Base-by-base conservation (phyloP, 2,329 filamentous ascomycete species). In the Phialocephala sp. region DNA sequence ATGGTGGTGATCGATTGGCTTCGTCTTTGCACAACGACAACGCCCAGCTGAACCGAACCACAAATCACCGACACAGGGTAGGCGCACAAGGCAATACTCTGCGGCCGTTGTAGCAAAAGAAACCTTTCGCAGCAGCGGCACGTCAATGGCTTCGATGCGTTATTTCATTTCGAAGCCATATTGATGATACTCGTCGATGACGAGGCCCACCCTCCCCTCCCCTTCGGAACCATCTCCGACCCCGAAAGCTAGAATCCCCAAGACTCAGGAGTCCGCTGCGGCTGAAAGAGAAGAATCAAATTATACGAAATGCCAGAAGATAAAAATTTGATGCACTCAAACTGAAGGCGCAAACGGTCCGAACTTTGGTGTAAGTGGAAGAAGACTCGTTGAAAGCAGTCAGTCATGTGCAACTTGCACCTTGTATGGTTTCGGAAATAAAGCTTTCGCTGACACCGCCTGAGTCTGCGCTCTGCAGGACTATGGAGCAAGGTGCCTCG, bases 401-500 rank as follows among this genome's bases (percentile, higher is more conserved):
- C 22, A 32, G 45, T 35, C 50, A 54, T 32, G 50, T 54, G 50
- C 11, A 18, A 54, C 50, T 54, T 35, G 50, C n/a, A 11, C 22
- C 18, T 4, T 32, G 11, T 54, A 32, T n/a, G 45, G n/a, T n/a
- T 6, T 50, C 45, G 45, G 45, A 50, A 50, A 50, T 50, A 50
- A 24, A 22, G 50, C 50, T 54, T 6, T 24, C 32, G 50, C 50
- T 57, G 55, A 39, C 35, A 27, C 55, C 11, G 35, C 32, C 18
- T 18, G 52, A 24, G 11, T 43, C 8, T 50, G 20, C n/a, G 14
- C 24, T 32, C 11, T 54, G 50, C 50, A 15, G 14, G 6, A 57
- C 55, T 57, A 39, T 39, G 37, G 54, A 37, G 18, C 52, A 35
- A 56, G 35, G 35, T 56, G 18, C 52, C 52, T 36, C 52, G 36